Evolutionary conservation across 257 asterid species (phyloP), one percentile per base, ranked within the genome.

Genomic region (Verbena officinalis): DNA sequence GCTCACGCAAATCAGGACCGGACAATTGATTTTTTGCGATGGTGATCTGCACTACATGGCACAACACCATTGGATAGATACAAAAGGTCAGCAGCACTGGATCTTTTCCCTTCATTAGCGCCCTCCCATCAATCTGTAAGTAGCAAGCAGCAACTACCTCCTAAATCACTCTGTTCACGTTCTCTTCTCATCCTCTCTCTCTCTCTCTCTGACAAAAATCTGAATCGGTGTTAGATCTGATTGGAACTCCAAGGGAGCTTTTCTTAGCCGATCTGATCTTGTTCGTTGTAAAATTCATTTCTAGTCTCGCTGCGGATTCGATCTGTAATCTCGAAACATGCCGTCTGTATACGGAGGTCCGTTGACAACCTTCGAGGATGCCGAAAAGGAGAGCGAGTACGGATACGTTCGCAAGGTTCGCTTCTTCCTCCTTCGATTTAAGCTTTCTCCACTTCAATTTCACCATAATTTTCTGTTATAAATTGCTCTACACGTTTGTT

Each of bases 371-470:
- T 93, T 93, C 77, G 96, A 93, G 85, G 99, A 93, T 82, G 93
- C 97, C 64, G 96, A 93, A 71, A 93, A 93, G 97, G 99, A 93
- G 86, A 90, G 96, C 94, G 99, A 93, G 89, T 93, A 86, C 51
- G 99, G 99, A 21, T 93, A 93, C 72, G 99, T 93, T 56, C 88
- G 99, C 74, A 93, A 93, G 97, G 99, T 93, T 34, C 20, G 52
- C 1, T 62, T 33, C 30, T 36, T 14, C 17, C 20, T 10, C 48
- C 33, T 61, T 55, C 57, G 40, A 49, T 66, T 59, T 57, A 24
- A 11, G 49, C 23, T 46, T 13, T 8, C 27, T n/a, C 8, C 27
- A 15, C 56, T 73, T 40, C 45, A 22, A 12, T 52, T 70, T 45
- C 57, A 30, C 8, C 13, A 14, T 21, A 30, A 40, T 44, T n/a